Base-by-base conservation (phyloP, 768 basidiomycete genomes). In the Boletus tomentosulus region DNA sequence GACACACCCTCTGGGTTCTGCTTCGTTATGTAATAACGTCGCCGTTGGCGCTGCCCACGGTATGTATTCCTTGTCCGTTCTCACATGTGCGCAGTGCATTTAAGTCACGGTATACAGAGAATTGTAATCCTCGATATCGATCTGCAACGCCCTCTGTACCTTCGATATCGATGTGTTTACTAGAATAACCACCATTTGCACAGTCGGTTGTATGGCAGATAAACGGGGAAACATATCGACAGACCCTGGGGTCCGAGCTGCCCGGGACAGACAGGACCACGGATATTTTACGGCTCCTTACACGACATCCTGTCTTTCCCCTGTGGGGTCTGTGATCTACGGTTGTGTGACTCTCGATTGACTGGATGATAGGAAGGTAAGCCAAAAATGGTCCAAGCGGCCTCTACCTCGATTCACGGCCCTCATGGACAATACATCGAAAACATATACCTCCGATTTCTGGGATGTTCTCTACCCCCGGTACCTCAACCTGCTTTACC, bases 11-110 rank as follows among this genome's bases (percentile, higher is more conserved):
- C 84, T 10, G 96, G 96, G 0, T 98, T 98, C 67, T 98, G 96
- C 69, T 97, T 95, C 61, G 80, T 97, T 30, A n/a, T n/a, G n/a
- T n/a, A 98, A 98, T 59, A 99, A 98, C 63, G 89, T 97, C 0
- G 86, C 87, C 0, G 79, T 98, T 3, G 94, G 79, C 0, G 93
- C 93, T 31, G 92, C 92, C 13, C 92, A 98, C 65, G 95, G 93
- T 93, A 61, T 38, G 77, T 54, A 4, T 12, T 16, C 31, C 19
- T 9, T 12, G 19, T 37, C 35, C n/a, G 25, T 41, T 25, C 25
- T 50, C 16, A 63, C 27, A 15, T 31, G 12, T 6, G 27, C 15
- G 41, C n/a, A 96, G 94, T 94, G 0, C 85, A 98, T 68, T 71
- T 97, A 12, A 73, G 83, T 48, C 85, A 97, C 62, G 80, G 81